Percentiles rank a stretch among this genome's conserved stretches.
Evolutionary conservation across 169 alveolate genomes (phyloP).

Genomic region (Cryptosporidium muris): DNA sequence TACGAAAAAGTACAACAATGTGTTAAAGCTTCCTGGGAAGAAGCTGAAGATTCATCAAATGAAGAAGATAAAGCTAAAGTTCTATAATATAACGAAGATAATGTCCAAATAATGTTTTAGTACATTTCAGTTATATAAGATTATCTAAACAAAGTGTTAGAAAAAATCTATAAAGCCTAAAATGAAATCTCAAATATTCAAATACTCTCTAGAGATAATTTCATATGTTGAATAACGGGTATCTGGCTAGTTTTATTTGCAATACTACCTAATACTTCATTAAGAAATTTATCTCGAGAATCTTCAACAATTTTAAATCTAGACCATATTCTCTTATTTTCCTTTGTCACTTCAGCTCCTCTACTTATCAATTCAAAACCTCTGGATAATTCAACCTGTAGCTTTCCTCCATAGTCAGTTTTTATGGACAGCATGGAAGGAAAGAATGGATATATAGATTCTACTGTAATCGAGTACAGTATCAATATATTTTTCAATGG

Average conservation of each 20-base stretch:
- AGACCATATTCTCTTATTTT: conserved; percentile 9
- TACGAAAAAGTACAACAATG: conserved; percentile 82
- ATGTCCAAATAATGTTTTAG: no score
- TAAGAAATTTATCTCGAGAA: conserved; percentile 3
- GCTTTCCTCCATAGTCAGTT: no score
- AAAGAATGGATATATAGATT: conserved; percentile 18
- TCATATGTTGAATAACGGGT: conserved; percentile 40
- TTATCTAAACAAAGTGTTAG: background rate
- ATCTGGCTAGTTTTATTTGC: conserved; percentile 20
- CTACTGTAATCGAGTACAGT: conserved; percentile 5
- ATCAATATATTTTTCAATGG: background rate
- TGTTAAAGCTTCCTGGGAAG: conserved; percentile 76
- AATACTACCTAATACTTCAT: conserved; percentile 13
- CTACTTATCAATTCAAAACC: background rate
- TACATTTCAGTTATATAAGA: no score
- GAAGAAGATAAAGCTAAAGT: background rate
- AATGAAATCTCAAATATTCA: no score
- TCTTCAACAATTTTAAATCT: conserved; percentile 8
- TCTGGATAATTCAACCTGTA: background rate
- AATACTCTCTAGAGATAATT: background rate
- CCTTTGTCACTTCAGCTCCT: conserved; percentile 1
- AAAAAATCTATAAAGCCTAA: background rate
- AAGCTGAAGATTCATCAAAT: background rate
- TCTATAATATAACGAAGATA: background rate
- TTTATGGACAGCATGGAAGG: background rate